phyloP scores from a whole-genome alignment of 768 basidiomycete genomes.

The Hypsizygus marmoreus region DNA sequence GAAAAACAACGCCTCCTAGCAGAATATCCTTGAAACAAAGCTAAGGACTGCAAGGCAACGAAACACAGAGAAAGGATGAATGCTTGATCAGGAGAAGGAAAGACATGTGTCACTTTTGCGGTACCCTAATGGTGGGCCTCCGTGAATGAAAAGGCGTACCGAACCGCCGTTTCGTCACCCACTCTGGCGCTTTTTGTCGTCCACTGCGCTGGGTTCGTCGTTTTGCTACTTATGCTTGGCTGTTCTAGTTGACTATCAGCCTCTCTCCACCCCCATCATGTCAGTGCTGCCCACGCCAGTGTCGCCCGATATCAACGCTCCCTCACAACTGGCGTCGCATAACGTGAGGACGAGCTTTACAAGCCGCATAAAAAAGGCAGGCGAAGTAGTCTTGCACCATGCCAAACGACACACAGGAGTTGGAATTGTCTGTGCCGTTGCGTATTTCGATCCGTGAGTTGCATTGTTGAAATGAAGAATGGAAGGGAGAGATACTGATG shows the following conservation, averaged over 20 bases:
- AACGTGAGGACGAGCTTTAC: slow-evolving; percentile 7
- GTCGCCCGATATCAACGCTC: slow-evolving; percentile 2
- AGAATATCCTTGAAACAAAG: slow-evolving; percentile 1
- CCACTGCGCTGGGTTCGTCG: slow-evolving; percentile 42
- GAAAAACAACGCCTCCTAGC: too few relatives aligned
- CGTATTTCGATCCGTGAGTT: slow-evolving; percentile 85
- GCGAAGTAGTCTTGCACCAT: slow-evolving; percentile 45
- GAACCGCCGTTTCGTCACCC: slow-evolving; percentile 40
- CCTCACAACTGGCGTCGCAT: slow-evolving; percentile 1
- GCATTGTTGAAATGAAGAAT: too few relatives aligned
- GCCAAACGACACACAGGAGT: slow-evolving; percentile 71
- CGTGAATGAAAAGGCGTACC: slow-evolving; percentile 33
- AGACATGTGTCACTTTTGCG: slow-evolving; percentile 16
- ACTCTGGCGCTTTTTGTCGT: slow-evolving; percentile 25
- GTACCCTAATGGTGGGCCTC: too few relatives aligned
- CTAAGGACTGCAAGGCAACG: neutral
- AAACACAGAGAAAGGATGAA: neutral
- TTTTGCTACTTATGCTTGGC: slow-evolving; percentile 28
- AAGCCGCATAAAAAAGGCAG: slow-evolving; percentile 33
- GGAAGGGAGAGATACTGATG: neutral
- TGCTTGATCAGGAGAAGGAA: slow-evolving; percentile 12
- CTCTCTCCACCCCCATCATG: slow-evolving; percentile 25
- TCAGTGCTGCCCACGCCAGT: slow-evolving; percentile 19
- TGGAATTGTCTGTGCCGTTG: slow-evolving; percentile 85
- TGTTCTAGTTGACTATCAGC: neutral